Base-by-base conservation (phyloP, 2,329 filamentous ascomycete genomes). In the Fusarium hainanense region DNA sequence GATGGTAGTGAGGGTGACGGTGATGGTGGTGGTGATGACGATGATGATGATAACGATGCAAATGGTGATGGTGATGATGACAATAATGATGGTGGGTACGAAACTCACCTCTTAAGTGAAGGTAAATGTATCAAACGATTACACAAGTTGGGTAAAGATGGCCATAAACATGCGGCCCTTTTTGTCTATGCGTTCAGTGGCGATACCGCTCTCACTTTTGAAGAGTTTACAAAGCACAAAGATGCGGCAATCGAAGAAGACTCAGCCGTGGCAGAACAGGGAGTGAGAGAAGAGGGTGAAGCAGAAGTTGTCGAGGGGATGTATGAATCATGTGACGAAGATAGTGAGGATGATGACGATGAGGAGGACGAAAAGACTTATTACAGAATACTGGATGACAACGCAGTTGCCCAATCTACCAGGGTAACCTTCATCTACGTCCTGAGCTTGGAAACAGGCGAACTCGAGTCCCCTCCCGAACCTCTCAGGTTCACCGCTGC, bases 211-310 rank as follows among this genome's bases (percentile, higher is more conserved):
- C 14, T 47, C 16, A 16, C 23, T 0, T 47, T 47, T 28, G 16
- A 47, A n/a, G 2, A 20, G 21, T 10, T 12, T 28, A 10, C 20
- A 6, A 7, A 47, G 14, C 3, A 14, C 0, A 5, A 27, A 9
- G 21, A 14, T 43, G 41, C 4, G 13, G 5, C 13, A 7, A 10
- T 4, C 1, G 5, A 43, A 43, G n/a, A 43, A 6, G 20, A 6
- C 13, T 10, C 13, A 0, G 7, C 1, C 0, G 4, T 37, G 0
- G 34, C 1, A 11, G 18, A n/a, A 37, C 34, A n/a, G 10, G 16
- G 34, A 11, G 18, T 6, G 32, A 11, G 5, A 11, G 5, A 34
- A 5, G 16, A 37, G 16, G 32, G 16, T 18, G 32, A 18, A 6
- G 32, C 3, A 37, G 32, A 18, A 6, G 32, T 1, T 18, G 32